Conservation (phyloP, 768 basidiomycete genomes). For the Suillus lakei region DNA sequence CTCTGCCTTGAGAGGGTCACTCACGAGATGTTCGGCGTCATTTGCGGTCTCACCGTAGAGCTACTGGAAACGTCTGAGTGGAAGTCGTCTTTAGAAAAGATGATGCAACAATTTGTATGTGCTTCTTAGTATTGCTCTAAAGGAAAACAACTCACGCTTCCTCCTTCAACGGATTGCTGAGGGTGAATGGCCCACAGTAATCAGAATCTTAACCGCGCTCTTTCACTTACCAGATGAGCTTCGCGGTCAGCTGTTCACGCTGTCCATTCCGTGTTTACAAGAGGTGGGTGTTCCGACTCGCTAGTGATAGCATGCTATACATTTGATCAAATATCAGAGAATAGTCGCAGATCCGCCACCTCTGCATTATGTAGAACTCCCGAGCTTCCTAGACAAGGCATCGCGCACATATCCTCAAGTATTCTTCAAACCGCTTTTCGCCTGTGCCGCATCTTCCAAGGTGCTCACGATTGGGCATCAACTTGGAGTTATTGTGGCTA, state of each 20-base stretch:
- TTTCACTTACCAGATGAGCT: slow-evolving; percentile 54
- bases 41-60: slow-evolving; percentile 43
- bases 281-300: slow-evolving; percentile 44
- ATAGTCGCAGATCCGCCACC: slow-evolving; percentile 58
- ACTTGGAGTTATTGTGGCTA: slow-evolving; percentile 54
- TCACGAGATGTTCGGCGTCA: slow-evolving; percentile 36
- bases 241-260: slow-evolving; percentile 43
- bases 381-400: slow-evolving; percentile 54
- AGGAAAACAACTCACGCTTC: background rate
- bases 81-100: slow-evolving; percentile 46
- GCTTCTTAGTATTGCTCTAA: background rate
- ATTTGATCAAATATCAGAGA: slow-evolving; percentile 43
- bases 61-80: slow-evolving; percentile 43
- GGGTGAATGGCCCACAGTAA: slow-evolving; percentile 47
- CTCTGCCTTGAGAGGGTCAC: slow-evolving; percentile 33
- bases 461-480: slow-evolving; percentile 63
- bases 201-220: slow-evolving; percentile 47
- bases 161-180: slow-evolving; percentile 38
- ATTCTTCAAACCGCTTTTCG: slow-evolving; percentile 76
- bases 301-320: background rate
- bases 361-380: slow-evolving; percentile 49
- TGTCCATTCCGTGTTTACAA: slow-evolving; percentile 50
- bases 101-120: slow-evolving; percentile 48
- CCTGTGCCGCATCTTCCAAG: slow-evolving; percentile 68
- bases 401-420: slow-evolving; percentile 59